phyloP scores from a whole-genome alignment of 768 basidiomycete genomes.

The Lentinula aciculospora region DNA sequence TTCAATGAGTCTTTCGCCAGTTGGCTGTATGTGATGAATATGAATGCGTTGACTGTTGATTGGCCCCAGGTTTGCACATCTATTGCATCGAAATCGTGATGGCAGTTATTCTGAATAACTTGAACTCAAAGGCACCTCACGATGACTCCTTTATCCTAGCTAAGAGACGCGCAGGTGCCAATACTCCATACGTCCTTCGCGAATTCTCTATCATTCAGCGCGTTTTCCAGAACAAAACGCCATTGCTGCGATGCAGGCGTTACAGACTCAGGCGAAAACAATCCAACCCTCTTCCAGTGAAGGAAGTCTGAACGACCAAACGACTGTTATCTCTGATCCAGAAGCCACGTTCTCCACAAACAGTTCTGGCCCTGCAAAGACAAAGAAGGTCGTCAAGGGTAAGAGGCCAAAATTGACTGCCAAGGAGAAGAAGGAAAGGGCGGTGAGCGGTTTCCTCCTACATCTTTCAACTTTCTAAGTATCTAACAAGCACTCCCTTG shows the following conservation, averaged over 20 bases:
- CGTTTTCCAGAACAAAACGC: constrained; percentile 52
- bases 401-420: constrained; percentile 63
- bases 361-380: constrained; percentile 31
- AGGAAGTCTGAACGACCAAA: constrained; percentile 14
- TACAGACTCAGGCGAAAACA: constrained; percentile 31
- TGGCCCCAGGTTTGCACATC: constrained; percentile 69
- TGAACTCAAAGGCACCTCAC: constrained; percentile 44
- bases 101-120: not conserved
- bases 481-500: not conserved
- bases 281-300: constrained; percentile 23
- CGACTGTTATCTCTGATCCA: constrained; percentile 32
- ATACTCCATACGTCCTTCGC: not conserved
- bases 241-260: constrained; percentile 46
- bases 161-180: constrained; percentile 52
- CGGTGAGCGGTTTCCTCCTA: constrained; percentile 33
- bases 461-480: not conserved
- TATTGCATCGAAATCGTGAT: constrained; percentile 5
- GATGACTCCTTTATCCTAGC: constrained; percentile 56
- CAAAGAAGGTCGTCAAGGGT: constrained; percentile 48
- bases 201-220: not conserved
- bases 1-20: constrained; percentile 95
- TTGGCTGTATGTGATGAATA: constrained; percentile 87
- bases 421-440: constrained; percentile 81
- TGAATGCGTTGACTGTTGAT: constrained; percentile 92
- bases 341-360: constrained; percentile 34